Evolutionary conservation across 2,329 filamentous ascomycete species (phyloP).

Genomic region (Scedosporium boydii): DNA sequence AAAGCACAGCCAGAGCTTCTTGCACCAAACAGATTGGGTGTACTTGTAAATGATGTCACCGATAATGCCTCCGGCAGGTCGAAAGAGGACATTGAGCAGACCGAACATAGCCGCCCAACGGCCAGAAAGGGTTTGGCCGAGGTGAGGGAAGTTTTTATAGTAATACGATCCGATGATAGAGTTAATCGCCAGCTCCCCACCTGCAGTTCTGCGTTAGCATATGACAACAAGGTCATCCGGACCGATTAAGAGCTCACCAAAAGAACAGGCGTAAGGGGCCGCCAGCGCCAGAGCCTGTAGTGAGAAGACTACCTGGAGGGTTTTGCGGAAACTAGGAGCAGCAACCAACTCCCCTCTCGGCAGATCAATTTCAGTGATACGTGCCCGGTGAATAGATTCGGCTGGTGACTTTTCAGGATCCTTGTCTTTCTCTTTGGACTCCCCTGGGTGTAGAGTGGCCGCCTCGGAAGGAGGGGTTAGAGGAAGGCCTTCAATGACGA

Average conservation of each 20-base stretch:
- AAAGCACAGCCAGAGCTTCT: slow-evolving; percentile 42
- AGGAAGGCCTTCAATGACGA: not conserved
- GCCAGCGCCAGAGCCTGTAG: slow-evolving; percentile 46
- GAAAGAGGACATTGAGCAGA: slow-evolving; percentile 59
- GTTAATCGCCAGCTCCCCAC: slow-evolving; percentile 55
- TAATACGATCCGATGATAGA: slow-evolving; percentile 49
- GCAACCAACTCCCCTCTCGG: slow-evolving; percentile 41
- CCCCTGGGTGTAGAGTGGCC: not conserved
- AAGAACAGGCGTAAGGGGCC: slow-evolving; percentile 51
- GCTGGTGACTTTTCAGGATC: not conserved
- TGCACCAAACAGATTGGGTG: slow-evolving; percentile 23
- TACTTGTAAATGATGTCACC: slow-evolving; percentile 38
- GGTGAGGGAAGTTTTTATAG: slow-evolving; percentile 45
- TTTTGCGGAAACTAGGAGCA: slow-evolving; percentile 46
- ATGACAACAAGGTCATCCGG: not conserved
- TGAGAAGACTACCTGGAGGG: slow-evolving; percentile 33
- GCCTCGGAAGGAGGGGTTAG: not conserved
- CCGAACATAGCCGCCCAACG: slow-evolving; percentile 66
- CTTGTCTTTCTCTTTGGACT: slow-evolving; percentile 17
- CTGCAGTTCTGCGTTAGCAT: slow-evolving; percentile 15
- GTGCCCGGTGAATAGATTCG: not conserved
- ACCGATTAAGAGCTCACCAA: slow-evolving; percentile 16
- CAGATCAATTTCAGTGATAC: slow-evolving; percentile 43
- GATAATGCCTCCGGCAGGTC: slow-evolving; percentile 54
- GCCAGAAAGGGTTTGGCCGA: slow-evolving; percentile 46